Base-by-base conservation (phyloP, 169 alveolate genomes). In the Eimeria tenella region DNA sequence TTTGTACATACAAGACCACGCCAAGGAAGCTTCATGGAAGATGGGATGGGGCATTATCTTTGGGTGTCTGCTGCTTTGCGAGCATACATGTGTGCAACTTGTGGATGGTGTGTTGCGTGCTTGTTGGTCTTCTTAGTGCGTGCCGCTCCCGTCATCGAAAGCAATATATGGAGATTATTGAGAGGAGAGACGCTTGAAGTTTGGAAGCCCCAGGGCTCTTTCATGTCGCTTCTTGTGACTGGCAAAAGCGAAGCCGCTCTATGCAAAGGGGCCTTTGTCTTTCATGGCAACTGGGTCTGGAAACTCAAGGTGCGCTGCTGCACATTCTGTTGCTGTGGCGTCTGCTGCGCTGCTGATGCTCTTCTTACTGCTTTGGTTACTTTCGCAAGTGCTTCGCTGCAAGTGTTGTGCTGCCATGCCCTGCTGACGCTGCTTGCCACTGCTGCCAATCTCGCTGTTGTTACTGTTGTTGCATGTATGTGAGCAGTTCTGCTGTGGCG, bases 61-160 rank as follows among this genome's bases (percentile, higher is more conserved):
- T 10, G n/a, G 11, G 77, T 3, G 49, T 68, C 9, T 68, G 49
- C 31, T 10, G 11, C 42, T 68, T 3, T n/a, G 0, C 13, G n/a
- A 13, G 77, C n/a, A 5, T 68, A n/a, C n/a, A 23, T 68, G n/a
- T 68, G 77, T 68, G 68, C 19, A 17, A 17, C 68, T 58, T 3
- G 19, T 58, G 42, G 42, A 31, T 31, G 42, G 42, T 31, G 42
- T 31, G 42, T 31, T 31, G 42, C 0, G 42, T 31, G 42, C 42
- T 63, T 63, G 15, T 25, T 63, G 25, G 10, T 15, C 5, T 6
- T 5, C 21, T 63, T 63, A 75, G 86, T 75, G 60, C 86, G 86
- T 42, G 86, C 86, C 8, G 86, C 86, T 9, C 86, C 86, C 11
- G 86, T 75, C 50, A 75, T 75, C 9, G 86, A 75, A 25, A 75